Percentiles rank a stretch among this genome's conserved stretches.
These are phyloP conservation scores for Kazachstania viticola DNA, from an alignment of 805 yeast species.

Conservation along the genomic window DNA sequence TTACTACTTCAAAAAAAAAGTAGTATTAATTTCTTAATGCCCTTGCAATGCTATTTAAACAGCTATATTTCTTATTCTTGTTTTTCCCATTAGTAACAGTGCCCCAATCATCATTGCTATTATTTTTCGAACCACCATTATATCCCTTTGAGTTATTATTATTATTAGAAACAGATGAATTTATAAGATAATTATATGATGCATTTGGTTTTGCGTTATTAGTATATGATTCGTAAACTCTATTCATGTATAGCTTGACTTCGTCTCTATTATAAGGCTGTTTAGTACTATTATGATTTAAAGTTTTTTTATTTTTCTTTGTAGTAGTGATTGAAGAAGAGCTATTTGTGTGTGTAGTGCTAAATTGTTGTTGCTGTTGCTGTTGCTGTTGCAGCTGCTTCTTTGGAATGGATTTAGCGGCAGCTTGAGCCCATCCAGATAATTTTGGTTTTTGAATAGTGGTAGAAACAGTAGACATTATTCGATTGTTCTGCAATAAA, in stretches of 20 bases:
- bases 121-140: too few relatives aligned
- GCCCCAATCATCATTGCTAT: too few relatives aligned
- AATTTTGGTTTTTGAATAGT: slow-evolving; percentile 13
- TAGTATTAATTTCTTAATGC: slow-evolving; percentile 9
- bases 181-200: slow-evolving; percentile 6
- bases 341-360: too few relatives aligned
- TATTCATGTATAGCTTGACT: slow-evolving; percentile 14
- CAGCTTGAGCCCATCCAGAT: slow-evolving; percentile 27
- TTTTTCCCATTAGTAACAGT: slow-evolving; percentile 17
- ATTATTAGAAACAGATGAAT: slow-evolving; percentile 1
- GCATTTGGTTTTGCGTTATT: not conserved
- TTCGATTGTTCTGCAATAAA: too few relatives aligned
- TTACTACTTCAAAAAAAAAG: too few relatives aligned
- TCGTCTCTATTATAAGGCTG: slow-evolving; percentile 20
- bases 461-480: slow-evolving; percentile 7
- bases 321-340: too few relatives aligned
- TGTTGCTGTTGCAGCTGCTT: slow-evolving; percentile 1
- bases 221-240: not conserved
- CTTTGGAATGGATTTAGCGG: slow-evolving; percentile 18
- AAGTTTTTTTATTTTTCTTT: slow-evolving; percentile 1
- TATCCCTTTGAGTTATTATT: slow-evolving; percentile 7
- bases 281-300: slow-evolving; percentile 2
- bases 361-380: not conserved
- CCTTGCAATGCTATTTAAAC: slow-evolving; percentile 19
- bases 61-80: slow-evolving; percentile 21